Evolutionary conservation across 768 basidiomycete genomes (phyloP), one percentile per base, ranked within the genome.

Genomic region (Naganishia randhawae): DNA sequence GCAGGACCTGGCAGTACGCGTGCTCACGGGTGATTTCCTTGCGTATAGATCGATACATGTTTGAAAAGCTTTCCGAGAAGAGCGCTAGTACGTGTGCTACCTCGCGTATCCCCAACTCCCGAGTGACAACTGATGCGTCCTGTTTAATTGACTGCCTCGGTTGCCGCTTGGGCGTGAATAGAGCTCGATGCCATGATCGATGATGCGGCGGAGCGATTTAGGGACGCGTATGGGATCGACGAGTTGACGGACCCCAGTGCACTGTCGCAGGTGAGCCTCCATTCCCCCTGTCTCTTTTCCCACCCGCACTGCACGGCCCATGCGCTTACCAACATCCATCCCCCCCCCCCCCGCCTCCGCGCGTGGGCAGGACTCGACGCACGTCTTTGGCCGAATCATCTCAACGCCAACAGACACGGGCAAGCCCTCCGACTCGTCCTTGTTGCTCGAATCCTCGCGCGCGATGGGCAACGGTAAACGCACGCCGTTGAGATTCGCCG

Each of bases 151-250:
- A n/a, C n/a, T n/a, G n/a, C n/a, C n/a, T n/a, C n/a, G n/a, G n/a
- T n/a, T n/a, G n/a, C n/a, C n/a, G n/a, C n/a, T n/a, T 54, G 11
- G 74, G 25, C 45, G 41, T 42, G 19, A n/a, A 13, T 22, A 94
- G 92, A 82, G 17, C 85, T 99, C 63, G 94, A 98, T 74, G 86
- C 88, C 67, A 82, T 87, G 66, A 95, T 99, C 75, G 91, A 96
- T 71, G 88, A 92, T 52, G 87, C 90, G 67, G 90, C 86, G 1
- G 88, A 89, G 48, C 82, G 88, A 19, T 82, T 97, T 65, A 84
- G 84, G 71, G 84, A 83, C 50, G 85, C 88, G 69, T 95, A 94
- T 77, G 82, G 83, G 0, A 77, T 94, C 10, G 76, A 78, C 8
- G 92, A 95, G 14, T 79, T 95, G 14, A 88, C 88, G 0, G 93